These are phyloP conservation scores for Paramecium pentaurelia DNA, from an alignment of 73 alveolate species.

Conservation along the genomic window DNA sequence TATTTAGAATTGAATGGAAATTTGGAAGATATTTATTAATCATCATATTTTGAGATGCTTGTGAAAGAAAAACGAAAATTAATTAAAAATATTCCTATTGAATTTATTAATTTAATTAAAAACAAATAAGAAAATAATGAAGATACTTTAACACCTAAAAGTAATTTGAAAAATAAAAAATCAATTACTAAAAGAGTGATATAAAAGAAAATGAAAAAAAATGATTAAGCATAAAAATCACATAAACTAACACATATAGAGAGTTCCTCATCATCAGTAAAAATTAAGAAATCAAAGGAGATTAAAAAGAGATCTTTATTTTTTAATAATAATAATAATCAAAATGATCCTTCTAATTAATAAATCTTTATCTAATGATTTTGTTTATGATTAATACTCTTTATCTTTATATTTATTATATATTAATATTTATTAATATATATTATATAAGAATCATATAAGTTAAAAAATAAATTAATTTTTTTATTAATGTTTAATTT, in stretches of 20 bases:
- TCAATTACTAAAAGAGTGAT: background rate
- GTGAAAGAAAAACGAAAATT: background rate
- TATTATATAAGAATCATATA: no score
- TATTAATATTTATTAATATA: background rate
- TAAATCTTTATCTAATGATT: background rate
- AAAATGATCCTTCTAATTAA: background rate
- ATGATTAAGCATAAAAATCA: background rate
- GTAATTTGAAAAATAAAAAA: background rate
- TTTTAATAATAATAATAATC: background rate
- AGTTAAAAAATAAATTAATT: no score
- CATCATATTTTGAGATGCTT: background rate
- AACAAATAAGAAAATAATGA: background rate
- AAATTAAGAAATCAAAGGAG: background rate
- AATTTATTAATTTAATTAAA: background rate
- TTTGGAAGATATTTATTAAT: conserved; percentile 6
- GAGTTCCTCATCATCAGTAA: conserved; percentile 6
- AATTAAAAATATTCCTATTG: background rate
- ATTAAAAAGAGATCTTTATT: background rate
- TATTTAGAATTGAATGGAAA: conserved; percentile 21
- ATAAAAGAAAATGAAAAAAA: background rate
- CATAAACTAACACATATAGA: conserved; percentile 2
- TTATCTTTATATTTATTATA: background rate
- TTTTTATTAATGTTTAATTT: no score
- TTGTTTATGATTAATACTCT: background rate
- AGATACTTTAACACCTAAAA: background rate